Base-by-base conservation (phyloP, 2,329 filamentous ascomycete genomes). In the Shiraia bambusicola region DNA sequence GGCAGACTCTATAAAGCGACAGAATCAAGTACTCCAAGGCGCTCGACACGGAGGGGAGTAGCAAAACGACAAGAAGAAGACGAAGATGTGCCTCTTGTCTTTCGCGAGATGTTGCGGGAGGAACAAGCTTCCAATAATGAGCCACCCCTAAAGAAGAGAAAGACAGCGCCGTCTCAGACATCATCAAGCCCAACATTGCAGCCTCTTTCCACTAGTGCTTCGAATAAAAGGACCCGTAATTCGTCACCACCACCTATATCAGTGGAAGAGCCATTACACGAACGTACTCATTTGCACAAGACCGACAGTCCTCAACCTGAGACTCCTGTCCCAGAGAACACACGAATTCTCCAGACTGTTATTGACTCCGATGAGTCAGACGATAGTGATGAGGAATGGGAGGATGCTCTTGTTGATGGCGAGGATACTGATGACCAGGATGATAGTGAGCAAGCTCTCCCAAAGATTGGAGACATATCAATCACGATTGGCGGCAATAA, bases 341-440 rank as follows among this genome's bases (percentile, higher is more conserved):
- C 52, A 7, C 55, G 51, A 63, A 71, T 53, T 62, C 66, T 30
- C 49, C 72, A 54, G 69, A 75, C 57, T 47, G 69, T 62, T 14
- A 52, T 56, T 17, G 66, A 69, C 41, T 66, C 78, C 24, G 76
- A 76, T 11, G 79, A 80, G 45, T 78, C 78, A n/a, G 80, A 79
- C 9, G 76, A 77, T 22, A 76, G 74, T 37, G 80, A 83, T 37
- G 68, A 79, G 45, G 81, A 83, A 33, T 86, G 82, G 75, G 82
- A 86, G 64, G 81, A 83, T 32, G 66, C 60, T 14, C 47, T 70
- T 31, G 54, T 50, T 28, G 47, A 58, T 46, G 54, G 44, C 44
- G 61, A 67, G 4, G 49, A 59, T 12, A 48, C 38, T 4, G 52
- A 56, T 40, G 47, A 61, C 28, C 34, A 54, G 46, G 60, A 68